Conservation (phyloP, 2,329 filamentous ascomycete genomes). For the Nothophaeocryptopus gaeumannii region DNA sequence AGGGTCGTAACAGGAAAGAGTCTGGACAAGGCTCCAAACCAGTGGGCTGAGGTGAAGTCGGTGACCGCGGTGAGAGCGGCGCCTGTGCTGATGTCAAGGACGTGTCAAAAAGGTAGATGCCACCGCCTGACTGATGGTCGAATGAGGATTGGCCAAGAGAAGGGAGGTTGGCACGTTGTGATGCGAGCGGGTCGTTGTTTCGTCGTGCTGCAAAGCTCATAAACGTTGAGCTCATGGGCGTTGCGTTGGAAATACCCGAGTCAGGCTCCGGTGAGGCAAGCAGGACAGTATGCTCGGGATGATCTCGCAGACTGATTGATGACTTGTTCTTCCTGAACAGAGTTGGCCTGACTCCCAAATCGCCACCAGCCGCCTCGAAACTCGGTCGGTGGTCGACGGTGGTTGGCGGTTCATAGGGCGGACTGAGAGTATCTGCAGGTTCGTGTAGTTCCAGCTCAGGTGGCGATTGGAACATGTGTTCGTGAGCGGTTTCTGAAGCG, state of each 20-base stretch:
- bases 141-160: conserved; percentile 51
- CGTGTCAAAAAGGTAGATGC: conserved; percentile 77
- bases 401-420: conserved; percentile 13
- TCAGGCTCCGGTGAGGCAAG: conserved; percentile 57
- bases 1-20: conserved; percentile 84
- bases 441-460: conserved; percentile 30
- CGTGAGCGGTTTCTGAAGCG: conserved; percentile 28
- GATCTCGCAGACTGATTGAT: conserved; percentile 61
- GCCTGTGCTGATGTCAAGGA: conserved; percentile 24
- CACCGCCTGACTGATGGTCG: conserved; percentile 61
- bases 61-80: conserved; percentile 32
- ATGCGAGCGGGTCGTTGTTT: conserved; percentile 28
- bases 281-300: conserved; percentile 64
- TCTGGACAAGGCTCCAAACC: conserved; percentile 89
- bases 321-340: conserved; percentile 51
- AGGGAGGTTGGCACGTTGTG: conserved; percentile 38
- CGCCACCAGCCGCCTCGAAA: conserved; percentile 26
- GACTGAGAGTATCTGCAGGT: conserved; percentile 13
- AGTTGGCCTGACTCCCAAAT: conserved; percentile 26
- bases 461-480: conserved; percentile 31
- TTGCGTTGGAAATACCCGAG: conserved; percentile 66
- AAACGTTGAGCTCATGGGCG: conserved; percentile 69
- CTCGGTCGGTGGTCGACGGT: conserved; percentile 22
- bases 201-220: conserved; percentile 45
- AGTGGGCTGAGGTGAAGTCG: conserved; percentile 59